Evolutionary conservation across 352 stramenopile species (phyloP).

Genomic region (Phytophthora sp.): DNA sequence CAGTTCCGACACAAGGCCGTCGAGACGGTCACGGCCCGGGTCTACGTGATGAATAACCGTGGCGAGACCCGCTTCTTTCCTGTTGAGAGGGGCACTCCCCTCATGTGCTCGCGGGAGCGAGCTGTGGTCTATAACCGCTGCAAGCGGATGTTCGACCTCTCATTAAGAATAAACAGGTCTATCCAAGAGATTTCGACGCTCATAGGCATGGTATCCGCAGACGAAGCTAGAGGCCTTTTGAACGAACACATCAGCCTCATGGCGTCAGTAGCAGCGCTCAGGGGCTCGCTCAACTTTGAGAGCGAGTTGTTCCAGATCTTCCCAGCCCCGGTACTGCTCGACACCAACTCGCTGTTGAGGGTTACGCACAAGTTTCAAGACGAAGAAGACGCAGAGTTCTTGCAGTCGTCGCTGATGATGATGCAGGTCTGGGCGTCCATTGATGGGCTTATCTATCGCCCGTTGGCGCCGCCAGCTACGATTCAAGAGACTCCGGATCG

Average conservation of each 20-base stretch:
- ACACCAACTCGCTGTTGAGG: conserved; percentile 77
- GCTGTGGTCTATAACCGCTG: conserved; percentile 84
- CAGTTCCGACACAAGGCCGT: conserved; percentile 69
- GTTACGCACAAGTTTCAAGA: conserved; percentile 62
- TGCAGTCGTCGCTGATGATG: conserved; percentile 77
- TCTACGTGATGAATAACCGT: conserved; percentile 86
- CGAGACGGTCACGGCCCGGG: conserved; percentile 59
- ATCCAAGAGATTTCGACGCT: conserved; percentile 89
- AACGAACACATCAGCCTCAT: conserved; percentile 89
- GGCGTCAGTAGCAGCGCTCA: conserved; percentile 75
- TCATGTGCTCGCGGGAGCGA: conserved; percentile 83
- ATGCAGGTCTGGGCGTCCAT: conserved; percentile 89
- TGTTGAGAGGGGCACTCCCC: conserved; percentile 51
- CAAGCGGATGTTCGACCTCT: conserved; percentile 89
- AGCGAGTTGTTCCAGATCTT: conserved; percentile 89
- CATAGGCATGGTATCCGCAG: conserved; percentile 81
- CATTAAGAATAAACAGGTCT: conserved; percentile 85
- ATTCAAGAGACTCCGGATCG: conserved; percentile 42
- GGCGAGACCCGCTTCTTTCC: conserved; percentile 77
- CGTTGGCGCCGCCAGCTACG: conserved; percentile 68
- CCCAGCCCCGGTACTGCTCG: conserved; percentile 75
- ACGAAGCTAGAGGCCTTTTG: conserved; percentile 76
- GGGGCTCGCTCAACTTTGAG: conserved; percentile 83
- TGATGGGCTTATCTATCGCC: conserved; percentile 80
- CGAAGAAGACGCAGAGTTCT: conserved; percentile 45